Percentiles rank a stretch among this genome's conserved stretches.
These are phyloP conservation scores for Aspergillus nidulans DNA, from an alignment of 495 filamentous ascomycete genomes.

Conservation along the genomic window DNA sequence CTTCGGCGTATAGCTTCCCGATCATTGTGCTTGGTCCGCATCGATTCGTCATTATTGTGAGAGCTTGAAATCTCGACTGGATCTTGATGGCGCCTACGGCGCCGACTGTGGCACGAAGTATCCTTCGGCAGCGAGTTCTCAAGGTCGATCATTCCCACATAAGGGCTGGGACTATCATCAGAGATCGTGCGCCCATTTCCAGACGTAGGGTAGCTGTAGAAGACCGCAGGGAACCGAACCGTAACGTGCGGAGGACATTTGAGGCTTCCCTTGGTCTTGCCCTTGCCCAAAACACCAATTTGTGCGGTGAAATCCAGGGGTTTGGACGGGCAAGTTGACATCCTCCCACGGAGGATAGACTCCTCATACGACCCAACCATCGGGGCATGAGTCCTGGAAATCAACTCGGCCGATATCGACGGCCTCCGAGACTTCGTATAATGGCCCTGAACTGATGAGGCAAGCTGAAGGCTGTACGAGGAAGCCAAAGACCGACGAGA, in stretches of 20 bases:
- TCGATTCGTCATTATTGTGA: slow-evolving; percentile 9
- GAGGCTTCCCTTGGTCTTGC: slow-evolving; percentile 81
- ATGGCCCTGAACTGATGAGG: slow-evolving; percentile 59
- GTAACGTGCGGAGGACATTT: slow-evolving; percentile 89
- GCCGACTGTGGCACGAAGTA: slow-evolving; percentile 37
- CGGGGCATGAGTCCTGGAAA: slow-evolving; percentile 78
- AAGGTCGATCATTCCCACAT: slow-evolving; percentile 90
- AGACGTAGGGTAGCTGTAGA: slow-evolving; percentile 80
- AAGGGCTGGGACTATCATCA: slow-evolving; percentile 88
- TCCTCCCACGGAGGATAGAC: slow-evolving; percentile 87
- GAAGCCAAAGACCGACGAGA: slow-evolving; percentile 70
- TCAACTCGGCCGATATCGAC: slow-evolving; percentile 69
- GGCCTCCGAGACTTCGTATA: slow-evolving; percentile 56
- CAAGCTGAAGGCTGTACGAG: slow-evolving; percentile 52
- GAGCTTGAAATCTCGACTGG: slow-evolving; percentile 29
- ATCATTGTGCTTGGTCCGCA: slow-evolving; percentile 11
- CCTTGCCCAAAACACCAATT: slow-evolving; percentile 88
- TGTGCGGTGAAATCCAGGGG: slow-evolving; percentile 92
- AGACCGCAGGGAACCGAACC: slow-evolving; percentile 91
- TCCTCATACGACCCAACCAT: slow-evolving; percentile 99
- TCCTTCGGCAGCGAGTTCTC: slow-evolving; percentile 64
- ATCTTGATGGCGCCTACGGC: slow-evolving; percentile 45
- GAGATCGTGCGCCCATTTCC: slow-evolving; percentile 54
- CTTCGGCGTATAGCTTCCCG: slow-evolving; percentile 29
- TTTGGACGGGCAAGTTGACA: slow-evolving; percentile 95